Evolutionary conservation across 2,329 filamentous ascomycete species (phyloP).

Genomic region (Fusarium incarnatum): DNA sequence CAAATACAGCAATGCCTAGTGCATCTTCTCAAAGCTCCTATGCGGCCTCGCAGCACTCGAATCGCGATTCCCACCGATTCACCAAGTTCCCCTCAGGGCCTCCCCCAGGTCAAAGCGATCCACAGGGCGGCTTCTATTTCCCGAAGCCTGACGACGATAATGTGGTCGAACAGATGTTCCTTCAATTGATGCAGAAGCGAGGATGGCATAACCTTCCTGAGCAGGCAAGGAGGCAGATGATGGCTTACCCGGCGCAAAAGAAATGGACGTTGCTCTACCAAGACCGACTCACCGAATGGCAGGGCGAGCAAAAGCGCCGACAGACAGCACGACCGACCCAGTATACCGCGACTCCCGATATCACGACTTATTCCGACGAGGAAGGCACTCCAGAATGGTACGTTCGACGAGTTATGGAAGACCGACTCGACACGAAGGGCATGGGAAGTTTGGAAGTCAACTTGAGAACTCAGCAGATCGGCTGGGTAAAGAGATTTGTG

Average conservation of each 20-base stretch:
- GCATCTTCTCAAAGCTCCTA: constrained; percentile 68
- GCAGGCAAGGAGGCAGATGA: constrained; percentile 93
- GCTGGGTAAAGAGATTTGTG: constrained; percentile 96
- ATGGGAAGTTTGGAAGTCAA: constrained; percentile 94
- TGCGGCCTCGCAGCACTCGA: constrained; percentile 58
- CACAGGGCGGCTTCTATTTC: constrained; percentile 69
- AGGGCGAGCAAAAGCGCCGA: constrained; percentile 91
- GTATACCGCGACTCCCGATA: constrained; percentile 74
- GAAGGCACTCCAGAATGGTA: constrained; percentile 99
- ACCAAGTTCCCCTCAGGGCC: constrained; percentile 62
- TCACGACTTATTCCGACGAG: constrained; percentile 85
- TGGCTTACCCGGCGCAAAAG: constrained; percentile 91
- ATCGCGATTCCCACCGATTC: constrained; percentile 61
- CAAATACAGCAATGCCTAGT: constrained; percentile 62
- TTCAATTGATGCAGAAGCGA: constrained; percentile 95
- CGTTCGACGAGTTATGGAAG: constrained; percentile 95
- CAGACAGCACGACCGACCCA: constrained; percentile 79
- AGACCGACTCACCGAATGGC: constrained; percentile 91
- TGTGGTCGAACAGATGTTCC: constrained; percentile 89
- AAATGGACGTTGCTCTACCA: constrained; percentile 99
- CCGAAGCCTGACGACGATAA: constrained; percentile 82
- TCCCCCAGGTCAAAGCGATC: constrained; percentile 48
- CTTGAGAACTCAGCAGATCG: constrained; percentile 93
- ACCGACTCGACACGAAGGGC: constrained; percentile 90
- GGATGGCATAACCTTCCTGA: constrained; percentile 98